Percentiles rank a stretch among this genome's conserved stretches.
These are phyloP conservation scores for Papiliotrema fonsecae DNA, from an alignment of 1,284 basidiomycete genomes.

Conservation along the genomic window DNA sequence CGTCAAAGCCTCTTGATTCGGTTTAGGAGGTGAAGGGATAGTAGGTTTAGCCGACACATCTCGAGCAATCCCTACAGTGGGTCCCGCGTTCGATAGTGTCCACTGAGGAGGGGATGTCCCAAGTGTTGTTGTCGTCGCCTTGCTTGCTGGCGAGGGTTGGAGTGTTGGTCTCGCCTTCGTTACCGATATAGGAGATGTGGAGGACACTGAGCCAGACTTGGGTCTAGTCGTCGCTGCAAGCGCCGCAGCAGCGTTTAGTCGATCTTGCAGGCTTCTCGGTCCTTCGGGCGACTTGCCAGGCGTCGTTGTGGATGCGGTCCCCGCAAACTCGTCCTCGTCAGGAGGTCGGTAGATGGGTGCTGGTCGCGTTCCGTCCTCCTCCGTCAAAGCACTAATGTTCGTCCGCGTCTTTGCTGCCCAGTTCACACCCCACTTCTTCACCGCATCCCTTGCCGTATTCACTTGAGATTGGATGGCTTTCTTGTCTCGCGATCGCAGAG, in stretches of 20 bases:
- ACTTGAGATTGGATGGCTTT: slow-evolving; percentile 66
- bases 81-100: slow-evolving; percentile 8
- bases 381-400: slow-evolving; percentile 1
- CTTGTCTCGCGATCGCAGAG: slow-evolving; percentile 69
- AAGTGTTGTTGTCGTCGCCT: not conserved
- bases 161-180: not conserved
- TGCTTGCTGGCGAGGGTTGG: slow-evolving; percentile 3
- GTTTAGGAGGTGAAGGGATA: not conserved
- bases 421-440: slow-evolving; percentile 81
- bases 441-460: slow-evolving; percentile 65
- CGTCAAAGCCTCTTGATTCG: not conserved
- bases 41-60: not conserved
- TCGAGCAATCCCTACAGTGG: slow-evolving; percentile 18
- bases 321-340: slow-evolving; percentile 18
- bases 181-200: not conserved
- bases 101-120: slow-evolving; percentile 19
- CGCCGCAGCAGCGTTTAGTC: slow-evolving; percentile 34
- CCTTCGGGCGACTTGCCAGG: not conserved
- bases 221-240: slow-evolving; percentile 9
- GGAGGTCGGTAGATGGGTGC: slow-evolving; percentile 30
- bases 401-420: slow-evolving; percentile 49
- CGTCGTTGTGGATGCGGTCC: not conserved
- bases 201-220: slow-evolving; percentile 2
- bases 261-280: slow-evolving; percentile 27
- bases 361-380: slow-evolving; percentile 13